Evolutionary conservation across 2,329 filamentous ascomycete species (phyloP).

Genomic region (Exophiala viscosa): DNA sequence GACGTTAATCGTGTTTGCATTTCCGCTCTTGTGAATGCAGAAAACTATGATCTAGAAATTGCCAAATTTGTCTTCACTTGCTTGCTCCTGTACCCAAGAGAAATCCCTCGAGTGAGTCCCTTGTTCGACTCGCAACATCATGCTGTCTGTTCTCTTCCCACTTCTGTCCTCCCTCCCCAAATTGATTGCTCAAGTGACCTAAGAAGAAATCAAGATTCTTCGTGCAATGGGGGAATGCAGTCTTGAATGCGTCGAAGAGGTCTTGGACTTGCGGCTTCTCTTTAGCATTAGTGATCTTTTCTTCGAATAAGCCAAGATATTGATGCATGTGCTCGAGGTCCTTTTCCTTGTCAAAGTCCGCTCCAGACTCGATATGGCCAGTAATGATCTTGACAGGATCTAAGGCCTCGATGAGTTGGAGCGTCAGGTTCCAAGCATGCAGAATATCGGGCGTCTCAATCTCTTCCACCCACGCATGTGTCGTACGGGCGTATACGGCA

Average conservation of each 20-base stretch:
- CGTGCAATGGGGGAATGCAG: conserved; percentile 31
- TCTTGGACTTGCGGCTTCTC: conserved; percentile 31
- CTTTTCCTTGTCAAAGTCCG: conserved; percentile 29
- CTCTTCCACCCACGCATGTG: conserved; percentile 36
- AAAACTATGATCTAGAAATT: no score
- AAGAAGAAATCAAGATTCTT: conserved; percentile 37
- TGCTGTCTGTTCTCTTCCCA: conserved; percentile 37
- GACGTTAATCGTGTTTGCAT: no score
- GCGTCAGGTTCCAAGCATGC: conserved; percentile 29
- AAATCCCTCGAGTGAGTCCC: no score
- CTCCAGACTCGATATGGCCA: conserved; percentile 28
- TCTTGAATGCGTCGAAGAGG: conserved; percentile 32
- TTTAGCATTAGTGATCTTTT: conserved; percentile 31
- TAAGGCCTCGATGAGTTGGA: conserved; percentile 29
- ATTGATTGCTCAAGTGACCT: conserved; percentile 34
- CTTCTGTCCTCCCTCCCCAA: conserved; percentile 31
- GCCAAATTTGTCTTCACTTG: no score
- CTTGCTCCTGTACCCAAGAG: no score
- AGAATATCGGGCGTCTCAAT: conserved; percentile 31
- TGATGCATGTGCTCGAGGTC: conserved; percentile 32
- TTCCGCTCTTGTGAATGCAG: no score
- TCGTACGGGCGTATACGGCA: conserved; percentile 32
- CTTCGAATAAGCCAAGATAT: conserved; percentile 31
- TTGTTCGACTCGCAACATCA: no score
- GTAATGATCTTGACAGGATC: conserved; percentile 16